Conservation (phyloP, 352 stramenopile species). For the Peronospora farinosa region DNA sequence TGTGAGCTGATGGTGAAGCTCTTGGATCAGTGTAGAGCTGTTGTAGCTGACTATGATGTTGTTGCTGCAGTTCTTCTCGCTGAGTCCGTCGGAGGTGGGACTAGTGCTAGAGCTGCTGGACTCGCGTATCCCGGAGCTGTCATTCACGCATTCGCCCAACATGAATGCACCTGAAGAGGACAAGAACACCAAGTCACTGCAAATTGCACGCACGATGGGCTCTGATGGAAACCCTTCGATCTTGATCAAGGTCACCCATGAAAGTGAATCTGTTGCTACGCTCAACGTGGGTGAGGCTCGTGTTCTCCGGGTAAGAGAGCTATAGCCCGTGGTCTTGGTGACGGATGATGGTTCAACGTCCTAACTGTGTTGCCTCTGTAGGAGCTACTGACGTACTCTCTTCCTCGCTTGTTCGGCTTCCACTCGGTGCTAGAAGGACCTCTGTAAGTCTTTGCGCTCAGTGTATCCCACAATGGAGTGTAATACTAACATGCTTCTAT, state of each 20-base stretch:
- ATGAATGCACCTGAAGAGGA: constrained; percentile 57
- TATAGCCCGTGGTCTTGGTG: neutral
- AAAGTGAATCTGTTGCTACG: constrained; percentile 43
- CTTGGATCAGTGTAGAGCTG: neutral
- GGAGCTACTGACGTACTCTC: constrained; percentile 72
- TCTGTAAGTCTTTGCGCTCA: constrained; percentile 34
- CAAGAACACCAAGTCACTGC: constrained; percentile 48
- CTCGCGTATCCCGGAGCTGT: constrained; percentile 50
- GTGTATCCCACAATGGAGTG: neutral
- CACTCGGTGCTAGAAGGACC: constrained; percentile 68
- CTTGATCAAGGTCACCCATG: constrained; percentile 51
- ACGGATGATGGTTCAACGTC: neutral
- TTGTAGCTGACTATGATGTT: constrained; percentile 6
- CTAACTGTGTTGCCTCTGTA: constrained; percentile 9
- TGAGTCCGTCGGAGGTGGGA: constrained; percentile 72
- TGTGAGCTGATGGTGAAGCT: constrained; percentile 22
- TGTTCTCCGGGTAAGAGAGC: constrained; percentile 32
- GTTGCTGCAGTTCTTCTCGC: constrained; percentile 64
- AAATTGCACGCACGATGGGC: constrained; percentile 36
- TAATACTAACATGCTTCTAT: constrained; percentile 1
- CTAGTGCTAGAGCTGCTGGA: constrained; percentile 75
- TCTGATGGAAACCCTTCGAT: constrained; percentile 47
- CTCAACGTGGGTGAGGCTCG: constrained; percentile 69
- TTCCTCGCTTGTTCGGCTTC: constrained; percentile 72
- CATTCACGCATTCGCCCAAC: constrained; percentile 71